phyloP scores from a whole-genome alignment of 2,329 filamentous ascomycete species.

The Shiraia bambusicola region DNA sequence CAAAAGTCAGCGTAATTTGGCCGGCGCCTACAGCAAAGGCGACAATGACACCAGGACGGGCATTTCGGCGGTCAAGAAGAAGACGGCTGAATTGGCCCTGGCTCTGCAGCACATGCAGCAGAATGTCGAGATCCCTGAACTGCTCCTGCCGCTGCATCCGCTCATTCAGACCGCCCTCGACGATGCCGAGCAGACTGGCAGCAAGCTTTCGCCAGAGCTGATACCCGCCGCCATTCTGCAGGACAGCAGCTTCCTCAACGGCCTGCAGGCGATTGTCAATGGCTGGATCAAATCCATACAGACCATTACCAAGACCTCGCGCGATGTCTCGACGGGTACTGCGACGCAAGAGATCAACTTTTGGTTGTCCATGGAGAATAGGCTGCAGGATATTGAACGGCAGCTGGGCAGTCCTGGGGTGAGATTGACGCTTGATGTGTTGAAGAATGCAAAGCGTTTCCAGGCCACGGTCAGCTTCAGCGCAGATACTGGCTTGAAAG shows the following conservation, averaged over 20 bases:
- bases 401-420: constrained; percentile 90
- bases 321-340: constrained; percentile 75
- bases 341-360: constrained; percentile 99
- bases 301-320: constrained; percentile 88
- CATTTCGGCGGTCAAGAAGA: constrained; percentile 96
- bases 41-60: constrained; percentile 92
- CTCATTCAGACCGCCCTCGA: constrained; percentile 84
- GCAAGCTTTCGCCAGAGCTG: constrained; percentile 73
- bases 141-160: constrained; percentile 83
- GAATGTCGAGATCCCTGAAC: constrained; percentile 95
- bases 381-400: constrained; percentile 85
- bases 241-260: constrained; percentile 91
- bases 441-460: constrained; percentile 96
- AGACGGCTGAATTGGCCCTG: constrained; percentile 89
- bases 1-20: constrained; percentile 55
- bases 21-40: constrained; percentile 65
- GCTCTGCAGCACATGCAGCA: constrained; percentile 90
- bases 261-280: constrained; percentile 89
- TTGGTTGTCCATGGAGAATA: constrained; percentile 95
- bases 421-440: constrained; percentile 84
- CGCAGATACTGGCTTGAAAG: constrained; percentile 92
- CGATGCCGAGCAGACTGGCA: constrained; percentile 67
- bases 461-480: constrained; percentile 96
- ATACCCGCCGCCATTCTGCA: constrained; percentile 75
- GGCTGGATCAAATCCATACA: constrained; percentile 99